Percentiles rank a stretch among this genome's conserved stretches.
Conservation (phyloP, 495 filamentous ascomycete species). For the Xylaria nigripes region DNA sequence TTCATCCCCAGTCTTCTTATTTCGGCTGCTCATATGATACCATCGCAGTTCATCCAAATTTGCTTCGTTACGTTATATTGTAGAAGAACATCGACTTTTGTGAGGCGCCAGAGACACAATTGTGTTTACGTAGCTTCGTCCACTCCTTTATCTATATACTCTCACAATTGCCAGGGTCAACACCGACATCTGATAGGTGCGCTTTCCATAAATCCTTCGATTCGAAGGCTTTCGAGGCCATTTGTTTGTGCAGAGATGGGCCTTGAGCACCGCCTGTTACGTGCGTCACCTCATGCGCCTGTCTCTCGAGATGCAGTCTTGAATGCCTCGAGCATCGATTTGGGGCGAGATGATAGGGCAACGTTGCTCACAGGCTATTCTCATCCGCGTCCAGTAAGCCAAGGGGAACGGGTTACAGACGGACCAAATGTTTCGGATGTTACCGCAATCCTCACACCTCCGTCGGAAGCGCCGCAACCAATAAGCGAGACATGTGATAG, state of each 20-base stretch:
- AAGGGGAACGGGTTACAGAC: conserved; percentile 13
- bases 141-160: conserved; percentile 17
- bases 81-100: conserved; percentile 16
- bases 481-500: conserved; percentile 30
- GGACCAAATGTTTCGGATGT: conserved; percentile 15
- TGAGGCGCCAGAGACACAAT: conserved; percentile 14
- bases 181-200: conserved; percentile 14
- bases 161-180: background rate
- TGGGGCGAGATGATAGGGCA: conserved; percentile 13
- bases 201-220: conserved; percentile 13
- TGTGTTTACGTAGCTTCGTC: conserved; percentile 16
- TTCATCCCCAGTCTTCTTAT: background rate
- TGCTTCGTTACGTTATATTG: conserved; percentile 23
- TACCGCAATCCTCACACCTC: conserved; percentile 18
- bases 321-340: conserved; percentile 16
- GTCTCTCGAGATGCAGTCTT: conserved; percentile 29
- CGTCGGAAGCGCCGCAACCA: conserved; percentile 11
- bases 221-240: conserved; percentile 12
- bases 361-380: background rate
- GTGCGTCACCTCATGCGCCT: conserved; percentile 14
- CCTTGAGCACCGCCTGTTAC: conserved; percentile 18
- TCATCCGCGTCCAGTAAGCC: conserved; percentile 12
- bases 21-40: conserved; percentile 24
- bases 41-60: conserved; percentile 24
- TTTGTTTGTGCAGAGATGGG: conserved; percentile 18